These are phyloP conservation scores for Fusarium annulatum DNA, from an alignment of 2,329 filamentous ascomycete genomes.

Conservation along the genomic window DNA sequence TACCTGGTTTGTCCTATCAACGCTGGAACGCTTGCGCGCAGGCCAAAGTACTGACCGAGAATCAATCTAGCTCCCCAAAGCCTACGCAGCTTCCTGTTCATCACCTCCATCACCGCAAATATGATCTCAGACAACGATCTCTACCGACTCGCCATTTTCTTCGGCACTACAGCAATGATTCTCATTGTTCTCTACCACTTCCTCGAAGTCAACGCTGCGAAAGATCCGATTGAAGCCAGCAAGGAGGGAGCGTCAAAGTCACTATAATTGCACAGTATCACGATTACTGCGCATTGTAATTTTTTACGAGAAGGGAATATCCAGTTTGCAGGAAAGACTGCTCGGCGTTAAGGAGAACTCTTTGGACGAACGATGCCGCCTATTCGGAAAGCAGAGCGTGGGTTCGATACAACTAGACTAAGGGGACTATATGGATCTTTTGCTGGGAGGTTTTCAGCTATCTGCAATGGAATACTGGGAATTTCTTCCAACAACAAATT, in stretches of 20 bases:
- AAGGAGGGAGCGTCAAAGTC: slow-evolving; percentile 31
- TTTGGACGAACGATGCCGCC: slow-evolving; percentile 11
- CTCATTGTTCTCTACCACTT: slow-evolving; percentile 97
- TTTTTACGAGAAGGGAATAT: slow-evolving; percentile 17
- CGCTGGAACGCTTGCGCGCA: neutral
- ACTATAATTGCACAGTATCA: slow-evolving; percentile 22
- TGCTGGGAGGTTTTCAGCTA: slow-evolving; percentile 1
- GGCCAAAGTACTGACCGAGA: slow-evolving; percentile 21
- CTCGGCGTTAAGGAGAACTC: slow-evolving; percentile 36
- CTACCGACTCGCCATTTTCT: slow-evolving; percentile 91
- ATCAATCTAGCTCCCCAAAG: slow-evolving; percentile 10
- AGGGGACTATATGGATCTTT: neutral
- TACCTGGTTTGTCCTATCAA: slow-evolving; percentile 4
- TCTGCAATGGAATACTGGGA: neutral
- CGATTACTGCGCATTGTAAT: slow-evolving; percentile 21
- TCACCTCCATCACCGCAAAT: slow-evolving; percentile 50
- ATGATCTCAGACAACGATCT: slow-evolving; percentile 97
- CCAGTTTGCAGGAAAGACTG: slow-evolving; percentile 26
- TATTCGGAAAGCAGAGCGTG: slow-evolving; percentile 5
- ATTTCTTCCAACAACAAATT: neutral
- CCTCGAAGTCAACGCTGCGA: slow-evolving; percentile 84
- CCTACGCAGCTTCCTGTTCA: slow-evolving; percentile 4
- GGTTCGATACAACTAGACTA: slow-evolving; percentile 7
- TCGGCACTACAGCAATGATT: slow-evolving; percentile 89
- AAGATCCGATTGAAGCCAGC: slow-evolving; percentile 16